Base-by-base conservation (phyloP, 768 basidiomycete genomes). In the Serendipita sp. region DNA sequence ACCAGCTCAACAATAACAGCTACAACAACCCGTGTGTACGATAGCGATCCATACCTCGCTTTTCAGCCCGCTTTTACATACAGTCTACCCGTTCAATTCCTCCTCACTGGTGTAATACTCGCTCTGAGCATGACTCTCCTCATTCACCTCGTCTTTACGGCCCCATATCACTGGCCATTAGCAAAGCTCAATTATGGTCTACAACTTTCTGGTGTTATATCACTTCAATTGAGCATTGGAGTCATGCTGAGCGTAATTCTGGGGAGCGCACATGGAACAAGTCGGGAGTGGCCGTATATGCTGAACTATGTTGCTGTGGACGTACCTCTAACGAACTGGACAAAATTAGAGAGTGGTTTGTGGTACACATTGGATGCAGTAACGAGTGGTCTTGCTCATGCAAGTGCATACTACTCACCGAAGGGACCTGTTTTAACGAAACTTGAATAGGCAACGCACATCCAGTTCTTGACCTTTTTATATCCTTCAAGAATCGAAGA, bases 81-180 rank as follows among this genome's bases (percentile, higher is more conserved):
- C 67, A 93, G 94, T 0, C 81, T 97, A 15, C 93, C 95, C 1
- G 82, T 95, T 0, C 96, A 99, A 71, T 83, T 97, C 62, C 80
- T 96, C 66, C 76, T 95, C 63, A 86, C 84, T 0, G 92, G 92
- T 53, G 81, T 96, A 67, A 83, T 91, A 3, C 76, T 95, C 67
- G 89, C 95, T 8, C 83, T 98, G 66, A 82, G 89, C 51, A 78
- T 81, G 51, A 86, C 95, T 18, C 85, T 99, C 47, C 79, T 96
- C 69, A 84, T 96, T 65, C 93, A 98, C 69, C 85, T 99, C 68
- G 73, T 92, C 66, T 96, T 99, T 76, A 97, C 96, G 3, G 88
- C 87, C 0, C 92, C 95, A 72, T 97, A 95, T 68, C 96, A 99
- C 74, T 90, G 88, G 81, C 91, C 92, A 0, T 85, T 99, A 45